Percentiles rank a stretch among this genome's conserved stretches.
Evolutionary conservation across 345 rosid species (phyloP).

Genomic region (Bruguiera sexangula): DNA sequence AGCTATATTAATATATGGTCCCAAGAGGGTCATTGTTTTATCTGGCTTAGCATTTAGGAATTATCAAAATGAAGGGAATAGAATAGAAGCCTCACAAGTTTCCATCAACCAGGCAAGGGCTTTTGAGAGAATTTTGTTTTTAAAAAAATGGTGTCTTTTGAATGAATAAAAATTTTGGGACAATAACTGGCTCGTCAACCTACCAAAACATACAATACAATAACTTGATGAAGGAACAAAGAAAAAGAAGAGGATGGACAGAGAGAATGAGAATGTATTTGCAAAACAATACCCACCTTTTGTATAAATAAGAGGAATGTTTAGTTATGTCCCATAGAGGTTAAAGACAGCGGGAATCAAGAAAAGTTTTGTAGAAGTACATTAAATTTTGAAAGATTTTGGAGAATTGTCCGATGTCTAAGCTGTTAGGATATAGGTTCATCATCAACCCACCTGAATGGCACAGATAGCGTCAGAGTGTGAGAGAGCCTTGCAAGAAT

Average conservation of each 20-base stretch:
- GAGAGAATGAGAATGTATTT: slow-evolving; percentile 26
- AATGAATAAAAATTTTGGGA: slow-evolving; percentile 28
- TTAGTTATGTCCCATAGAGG: background rate
- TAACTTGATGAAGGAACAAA: background rate
- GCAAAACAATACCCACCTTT: background rate
- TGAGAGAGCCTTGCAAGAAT: slow-evolving; percentile 2
- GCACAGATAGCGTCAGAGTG: slow-evolving; percentile 18
- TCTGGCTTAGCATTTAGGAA: background rate
- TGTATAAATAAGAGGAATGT: background rate
- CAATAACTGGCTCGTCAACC: slow-evolving; percentile 44
- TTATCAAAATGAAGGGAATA: slow-evolving; percentile 6
- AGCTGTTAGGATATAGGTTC: slow-evolving; percentile 21
- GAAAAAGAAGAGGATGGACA: background rate
- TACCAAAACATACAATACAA: slow-evolving; percentile 13
- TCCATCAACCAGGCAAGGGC: background rate
- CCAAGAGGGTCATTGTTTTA: background rate
- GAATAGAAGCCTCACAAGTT: slow-evolving; percentile 29
- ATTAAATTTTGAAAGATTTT: background rate
- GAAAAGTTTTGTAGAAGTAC: background rate
- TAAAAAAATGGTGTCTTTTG: slow-evolving; percentile 8
- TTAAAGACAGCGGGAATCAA: background rate
- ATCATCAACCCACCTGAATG: slow-evolving; percentile 23
- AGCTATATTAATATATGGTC: background rate
- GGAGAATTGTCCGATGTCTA: background rate
- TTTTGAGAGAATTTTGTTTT: too few relatives aligned